Base-by-base conservation (phyloP, 2,329 filamentous ascomycete species). In the Thelonectria olida region DNA sequence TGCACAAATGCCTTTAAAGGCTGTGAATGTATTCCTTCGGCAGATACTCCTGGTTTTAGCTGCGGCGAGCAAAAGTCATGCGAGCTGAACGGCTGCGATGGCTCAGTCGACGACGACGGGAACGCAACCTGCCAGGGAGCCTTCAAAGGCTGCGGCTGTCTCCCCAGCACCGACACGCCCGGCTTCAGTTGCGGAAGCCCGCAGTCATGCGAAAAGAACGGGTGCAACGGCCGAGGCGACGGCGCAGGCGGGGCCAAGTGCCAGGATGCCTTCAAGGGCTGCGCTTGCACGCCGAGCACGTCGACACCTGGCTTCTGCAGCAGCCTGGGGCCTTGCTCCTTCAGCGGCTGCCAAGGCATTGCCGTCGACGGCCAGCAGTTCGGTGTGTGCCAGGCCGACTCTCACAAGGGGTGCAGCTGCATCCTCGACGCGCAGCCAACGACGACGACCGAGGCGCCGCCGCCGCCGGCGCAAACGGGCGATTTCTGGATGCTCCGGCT, bases 341-440 rank as follows among this genome's bases (percentile, higher is more conserved):
- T 54, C 28, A 36, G 41, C 20, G 52, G 38, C 2, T 54, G 52
- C 19, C 31, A 38, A 4, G 52, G 52, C 7, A 19, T 47, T 7
- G 52, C 52, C 9, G 52, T 54, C 12, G 31, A 31, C 7, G 52
- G 52, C n/a, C 22, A 47, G 31, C 39, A 39, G 22, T 22, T 54
- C 5, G 52, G 52, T 7, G 41, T 27, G 42, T 54, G 41, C 8
- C 52, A 54, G 20, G 44, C 41, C 19, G 52, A 45, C 3, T 45
- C 52, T 9, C 52, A 54, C 41, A 47, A 47, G 52, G 42, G 52
- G 20, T 54, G 52, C 15, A 54, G 42, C 22, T 48, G 52, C 15
- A 44, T 39, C 10, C 41, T 54, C 12, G 19, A 23, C 42, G 34
- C 42, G 22, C 42, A 47, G 22, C 52, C 52, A 3, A 47, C 52